Evolutionary conservation across 2,329 filamentous ascomycete species (phyloP).

Genomic region (Huntiella savannae): DNA sequence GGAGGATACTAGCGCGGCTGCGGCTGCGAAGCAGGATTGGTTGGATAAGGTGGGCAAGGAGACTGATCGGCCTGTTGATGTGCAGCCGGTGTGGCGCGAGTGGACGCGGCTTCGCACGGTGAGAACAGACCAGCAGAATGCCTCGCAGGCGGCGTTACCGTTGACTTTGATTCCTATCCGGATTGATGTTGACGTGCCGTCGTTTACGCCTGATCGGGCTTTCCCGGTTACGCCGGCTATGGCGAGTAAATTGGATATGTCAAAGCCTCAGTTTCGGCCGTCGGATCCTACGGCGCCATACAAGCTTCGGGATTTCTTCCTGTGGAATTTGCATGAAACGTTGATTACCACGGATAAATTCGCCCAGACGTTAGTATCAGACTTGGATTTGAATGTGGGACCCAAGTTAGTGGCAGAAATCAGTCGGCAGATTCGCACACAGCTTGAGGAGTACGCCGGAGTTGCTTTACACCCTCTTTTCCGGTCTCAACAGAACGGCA

Average conservation of each 20-base stretch:
- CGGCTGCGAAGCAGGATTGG: constrained; percentile 38
- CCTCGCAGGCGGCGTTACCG: constrained; percentile 55
- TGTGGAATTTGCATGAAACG: constrained; percentile 95
- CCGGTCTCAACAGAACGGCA: constrained; percentile 31
- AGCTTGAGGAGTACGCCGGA: constrained; percentile 88
- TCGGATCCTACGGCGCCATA: constrained; percentile 69
- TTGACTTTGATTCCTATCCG: constrained; percentile 87
- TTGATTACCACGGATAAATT: constrained; percentile 91
- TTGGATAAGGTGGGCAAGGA: constrained; percentile 72
- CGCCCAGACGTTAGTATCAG: constrained; percentile 74
- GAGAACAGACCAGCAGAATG: constrained; percentile 40
- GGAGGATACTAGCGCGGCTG: constrained; percentile 39
- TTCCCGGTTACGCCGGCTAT: constrained; percentile 39
- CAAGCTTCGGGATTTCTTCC: constrained; percentile 80
- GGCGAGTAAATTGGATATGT: constrained; percentile 40
- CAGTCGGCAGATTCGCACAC: constrained; percentile 82
- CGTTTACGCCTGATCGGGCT: constrained; percentile 49
- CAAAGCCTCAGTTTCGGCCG: constrained; percentile 57
- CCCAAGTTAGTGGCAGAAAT: constrained; percentile 56
- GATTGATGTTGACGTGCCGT: constrained; percentile 80
- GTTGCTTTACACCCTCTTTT: constrained; percentile 88
- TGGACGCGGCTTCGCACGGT: constrained; percentile 62
- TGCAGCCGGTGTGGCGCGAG: constrained; percentile 84
- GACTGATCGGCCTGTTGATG: constrained; percentile 53
- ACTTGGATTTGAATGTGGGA: constrained; percentile 73